phyloP scores from a whole-genome alignment of 371 early-diverging fungal genomes.

The Mucor piriformis region DNA sequence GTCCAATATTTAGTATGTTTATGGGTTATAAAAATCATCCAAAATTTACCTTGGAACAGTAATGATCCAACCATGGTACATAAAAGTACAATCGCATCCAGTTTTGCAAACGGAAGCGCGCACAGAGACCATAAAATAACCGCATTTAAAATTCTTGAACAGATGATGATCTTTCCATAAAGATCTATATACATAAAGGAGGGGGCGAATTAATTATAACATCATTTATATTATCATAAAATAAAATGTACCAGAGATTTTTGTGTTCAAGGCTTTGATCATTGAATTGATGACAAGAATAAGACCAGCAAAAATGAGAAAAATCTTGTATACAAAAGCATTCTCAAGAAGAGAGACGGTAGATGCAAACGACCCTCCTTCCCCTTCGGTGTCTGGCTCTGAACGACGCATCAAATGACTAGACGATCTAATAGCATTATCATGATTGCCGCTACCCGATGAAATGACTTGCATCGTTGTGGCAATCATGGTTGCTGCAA shows the following conservation, averaged over 20 bases:
- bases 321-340: slow-evolving; percentile 52
- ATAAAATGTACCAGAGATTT: slow-evolving; percentile 33
- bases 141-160: slow-evolving; percentile 44
- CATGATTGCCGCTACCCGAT: neutral
- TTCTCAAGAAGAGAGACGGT: slow-evolving; percentile 29
- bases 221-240: neutral
- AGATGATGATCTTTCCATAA: slow-evolving; percentile 51
- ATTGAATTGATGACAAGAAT: slow-evolving; percentile 48
- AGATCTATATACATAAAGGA: too few relatives aligned
- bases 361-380: slow-evolving; percentile 5
- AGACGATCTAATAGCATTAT: neutral
- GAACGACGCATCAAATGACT: slow-evolving; percentile 20
- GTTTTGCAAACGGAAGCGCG: slow-evolving; percentile 49
- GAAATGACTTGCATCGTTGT: slow-evolving; percentile 10
- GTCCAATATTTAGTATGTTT: neutral
- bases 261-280: slow-evolving; percentile 54
- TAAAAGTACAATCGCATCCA: slow-evolving; percentile 46
- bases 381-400: slow-evolving; percentile 18
- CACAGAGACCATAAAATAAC: slow-evolving; percentile 50
- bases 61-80: slow-evolving; percentile 48
- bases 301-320: slow-evolving; percentile 50
- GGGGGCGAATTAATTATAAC: too few relatives aligned
- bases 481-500: neutral
- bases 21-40: too few relatives aligned
- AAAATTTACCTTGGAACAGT: slow-evolving; percentile 50